phyloP scores from a whole-genome alignment of 331 rosid species.

The Prunus yedoensis region DNA sequence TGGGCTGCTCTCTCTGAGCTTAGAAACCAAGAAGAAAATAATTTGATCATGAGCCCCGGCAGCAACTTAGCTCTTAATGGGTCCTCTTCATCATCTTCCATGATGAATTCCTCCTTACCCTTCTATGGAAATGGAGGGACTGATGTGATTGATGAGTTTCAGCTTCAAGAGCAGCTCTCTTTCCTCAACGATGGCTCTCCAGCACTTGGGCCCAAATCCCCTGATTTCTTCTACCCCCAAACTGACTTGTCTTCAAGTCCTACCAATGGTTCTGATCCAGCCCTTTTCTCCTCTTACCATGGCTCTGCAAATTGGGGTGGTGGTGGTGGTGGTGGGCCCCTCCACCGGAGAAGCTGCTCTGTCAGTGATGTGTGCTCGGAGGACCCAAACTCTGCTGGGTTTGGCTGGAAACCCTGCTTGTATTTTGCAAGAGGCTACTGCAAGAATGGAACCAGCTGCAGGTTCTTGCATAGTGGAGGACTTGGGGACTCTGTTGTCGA shows the following conservation, averaged over 20 bases:
- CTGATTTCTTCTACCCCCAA: conserved; percentile 58
- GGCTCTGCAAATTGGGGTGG: conserved; percentile 45
- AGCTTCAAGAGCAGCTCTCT: conserved; percentile 78
- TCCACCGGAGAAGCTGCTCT: conserved; percentile 78
- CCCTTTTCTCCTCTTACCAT: conserved; percentile 38
- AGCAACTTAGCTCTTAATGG: conserved; percentile 28
- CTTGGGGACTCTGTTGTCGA: conserved; percentile 28
- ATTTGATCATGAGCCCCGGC: conserved; percentile 49
- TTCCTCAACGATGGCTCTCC: conserved; percentile 67
- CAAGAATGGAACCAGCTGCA: conserved; percentile 73
- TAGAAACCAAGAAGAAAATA: conserved; percentile 34
- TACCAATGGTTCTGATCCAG: conserved; percentile 34
- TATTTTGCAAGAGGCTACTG: conserved; percentile 85
- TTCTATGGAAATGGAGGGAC: conserved; percentile 39
- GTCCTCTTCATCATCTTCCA: conserved; percentile 47
- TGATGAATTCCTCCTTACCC: conserved; percentile 37
- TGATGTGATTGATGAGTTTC: conserved; percentile 73
- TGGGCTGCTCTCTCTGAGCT: conserved; percentile 51
- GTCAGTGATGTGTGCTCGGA: conserved; percentile 74
- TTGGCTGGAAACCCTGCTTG: conserved; percentile 86
- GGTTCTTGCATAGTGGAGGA: conserved; percentile 76
- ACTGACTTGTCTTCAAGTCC: conserved; percentile 66
- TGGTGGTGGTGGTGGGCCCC: conserved; percentile 44
- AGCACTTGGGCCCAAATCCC: conserved; percentile 37
- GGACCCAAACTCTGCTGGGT: conserved; percentile 61